These are phyloP conservation scores for Mortierella sp. DNA, from an alignment of 371 early-diverging fungal genomes.

Conservation along the genomic window DNA sequence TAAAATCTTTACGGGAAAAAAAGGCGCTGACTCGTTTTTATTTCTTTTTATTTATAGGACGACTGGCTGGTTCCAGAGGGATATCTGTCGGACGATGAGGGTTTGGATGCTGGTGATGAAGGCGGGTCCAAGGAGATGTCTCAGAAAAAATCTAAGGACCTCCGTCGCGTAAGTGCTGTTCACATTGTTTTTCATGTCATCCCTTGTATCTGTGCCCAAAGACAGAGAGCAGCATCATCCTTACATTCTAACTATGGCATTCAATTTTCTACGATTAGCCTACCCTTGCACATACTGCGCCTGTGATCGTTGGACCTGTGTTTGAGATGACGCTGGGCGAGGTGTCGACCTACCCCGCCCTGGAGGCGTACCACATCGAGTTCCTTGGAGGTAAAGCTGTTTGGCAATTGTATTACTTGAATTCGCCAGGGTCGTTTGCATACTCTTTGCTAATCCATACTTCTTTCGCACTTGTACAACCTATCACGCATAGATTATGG, in stretches of 20 bases:
- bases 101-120: conserved; percentile 68
- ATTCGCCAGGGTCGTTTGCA: too few species aligned
- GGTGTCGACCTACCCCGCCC: conserved; percentile 41
- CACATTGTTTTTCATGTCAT: not conserved
- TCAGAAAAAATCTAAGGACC: conserved; percentile 38
- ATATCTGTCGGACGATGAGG: conserved; percentile 87
- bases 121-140: conserved; percentile 38
- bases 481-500: conserved; percentile 30
- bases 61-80: conserved; percentile 85
- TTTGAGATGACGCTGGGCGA: conserved; percentile 62
- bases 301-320: conserved; percentile 67
- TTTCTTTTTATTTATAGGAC: conserved; percentile 39
- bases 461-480: not conserved
- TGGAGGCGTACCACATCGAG: conserved; percentile 52
- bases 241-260: not conserved
- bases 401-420: not conserved
- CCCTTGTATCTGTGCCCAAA: not conserved
- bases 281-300: conserved; percentile 41
- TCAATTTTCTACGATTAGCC: conserved; percentile 22
- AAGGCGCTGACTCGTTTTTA: not conserved
- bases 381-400: conserved; percentile 44
- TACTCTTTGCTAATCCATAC: not conserved
- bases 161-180: conserved; percentile 32
- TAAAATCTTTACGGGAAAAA: too few species aligned
- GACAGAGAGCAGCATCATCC: not conserved